Percentiles rank a stretch among this genome's conserved stretches.
Conservation (phyloP, 164 flowering plant species). For the Cinnamomum micranthum region DNA sequence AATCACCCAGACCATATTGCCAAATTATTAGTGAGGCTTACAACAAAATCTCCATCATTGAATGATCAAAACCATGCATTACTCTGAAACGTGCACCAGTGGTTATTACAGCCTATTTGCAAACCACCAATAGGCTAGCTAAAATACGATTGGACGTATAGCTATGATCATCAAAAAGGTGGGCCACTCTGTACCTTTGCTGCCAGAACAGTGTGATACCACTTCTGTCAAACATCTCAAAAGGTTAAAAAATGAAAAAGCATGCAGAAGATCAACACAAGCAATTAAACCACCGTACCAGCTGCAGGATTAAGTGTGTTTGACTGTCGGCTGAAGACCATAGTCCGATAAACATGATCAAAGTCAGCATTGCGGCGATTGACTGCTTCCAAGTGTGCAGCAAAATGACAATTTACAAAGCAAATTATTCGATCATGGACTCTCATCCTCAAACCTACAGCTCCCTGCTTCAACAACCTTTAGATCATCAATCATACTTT, state of each 20-base stretch:
- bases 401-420: slow-evolving; percentile 96
- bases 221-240: not conserved
- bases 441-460: slow-evolving; percentile 91
- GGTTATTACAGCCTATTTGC: not conserved
- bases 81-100: not conserved
- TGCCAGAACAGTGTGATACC: not conserved
- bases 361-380: slow-evolving; percentile 95
- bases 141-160: too few relatives aligned
- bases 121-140: not conserved
- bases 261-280: not conserved
- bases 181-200: not conserved
- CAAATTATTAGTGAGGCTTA: not conserved
- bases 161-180: not conserved
- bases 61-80: not conserved
- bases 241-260: too few relatives aligned
- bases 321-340: slow-evolving; percentile 74
- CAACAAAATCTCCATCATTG: not conserved
- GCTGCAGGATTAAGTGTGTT: slow-evolving; percentile 51
- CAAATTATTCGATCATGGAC: slow-evolving; percentile 83
- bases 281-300: slow-evolving; percentile 37
- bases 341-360: slow-evolving; percentile 74
- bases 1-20: not conserved
- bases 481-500: not conserved
- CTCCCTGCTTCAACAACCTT: slow-evolving; percentile 60
- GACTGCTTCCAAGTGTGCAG: slow-evolving; percentile 98